Base-by-base conservation (phyloP, 1,284 basidiomycete species). In the Ceratobasidium sp. region DNA sequence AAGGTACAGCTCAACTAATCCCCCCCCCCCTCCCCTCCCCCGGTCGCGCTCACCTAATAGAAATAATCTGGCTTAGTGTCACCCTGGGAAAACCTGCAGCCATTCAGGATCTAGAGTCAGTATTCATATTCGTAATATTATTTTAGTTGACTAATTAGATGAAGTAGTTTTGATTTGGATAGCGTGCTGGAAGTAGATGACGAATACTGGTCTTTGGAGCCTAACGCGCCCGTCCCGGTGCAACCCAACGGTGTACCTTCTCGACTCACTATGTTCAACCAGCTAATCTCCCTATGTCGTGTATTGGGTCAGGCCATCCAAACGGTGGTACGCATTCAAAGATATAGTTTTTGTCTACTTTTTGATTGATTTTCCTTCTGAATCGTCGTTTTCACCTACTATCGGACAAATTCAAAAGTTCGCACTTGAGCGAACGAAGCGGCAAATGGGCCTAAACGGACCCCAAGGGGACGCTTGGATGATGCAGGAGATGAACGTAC, bases 201-300 rank as follows among this genome's bases (percentile, higher is more conserved):
- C 32, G 55, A 58, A 18, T 58, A n/a, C 23, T 58, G 55, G 55
- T 58, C 55, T 6, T 38, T 58, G 26, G 55, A 58, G 38, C 55
- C 55, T 8, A 21, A 41, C 23, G 55, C 55, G 9, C 55, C 55
- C 5, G 30, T 35, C 14, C 55, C 55, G 18, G 32, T 35, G 7
- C 55, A 58, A 18, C 55, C 55, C 11, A 5, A 28, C 3, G 55
- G 55, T n/a, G 32, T 58, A 35, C 32, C 32, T 18, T 58, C 55
- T 13, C 32, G 32, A 11, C 32, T 58, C 9, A 38, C 16, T 2
- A n/a, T 35, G 30, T 58, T 58, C 23, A 58, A 58, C 30, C 26
- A 58, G 18, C 4, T 58, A 18, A n/a, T 58, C 8, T 18, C 18
- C 30, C 32, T 58, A 26, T n/a, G 14, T 8, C 55, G 55, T 32